Percentiles rank a stretch among this genome's conserved stretches.
Evolutionary conservation across 495 filamentous ascomycete species (phyloP).

Genomic region (Aspergillus incahuasiensis): DNA sequence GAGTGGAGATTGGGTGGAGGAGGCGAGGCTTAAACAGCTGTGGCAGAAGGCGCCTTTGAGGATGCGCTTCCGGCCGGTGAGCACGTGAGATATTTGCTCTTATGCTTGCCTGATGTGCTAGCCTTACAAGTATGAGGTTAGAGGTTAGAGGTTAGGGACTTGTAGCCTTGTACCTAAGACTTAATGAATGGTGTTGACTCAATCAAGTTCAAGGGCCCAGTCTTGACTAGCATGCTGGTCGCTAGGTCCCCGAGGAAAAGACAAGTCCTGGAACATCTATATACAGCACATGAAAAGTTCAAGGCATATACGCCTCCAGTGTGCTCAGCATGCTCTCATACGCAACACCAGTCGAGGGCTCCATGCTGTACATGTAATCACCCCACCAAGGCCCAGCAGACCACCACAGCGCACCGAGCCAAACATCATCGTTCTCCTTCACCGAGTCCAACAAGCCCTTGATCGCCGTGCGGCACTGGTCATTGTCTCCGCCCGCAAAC

Average conservation of each 20-base stretch:
- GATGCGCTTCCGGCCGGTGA: not conserved
- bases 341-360: conserved; percentile 52
- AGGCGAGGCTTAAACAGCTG: not conserved
- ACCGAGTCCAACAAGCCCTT: conserved; percentile 60
- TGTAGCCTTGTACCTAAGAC: too few species aligned
- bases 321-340: conserved; percentile 39
- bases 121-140: too few species aligned
- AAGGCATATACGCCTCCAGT: conserved; percentile 30
- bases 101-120: too few species aligned
- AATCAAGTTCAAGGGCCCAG: not conserved
- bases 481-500: conserved; percentile 65
- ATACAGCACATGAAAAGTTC: too few species aligned
- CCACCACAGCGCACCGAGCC: conserved; percentile 73
- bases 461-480: conserved; percentile 58
- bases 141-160: too few species aligned
- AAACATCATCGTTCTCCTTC: conserved; percentile 58
- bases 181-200: not conserved
- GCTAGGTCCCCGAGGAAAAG: too few species aligned
- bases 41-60: not conserved
- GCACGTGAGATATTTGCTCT: not conserved
- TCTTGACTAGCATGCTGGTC: too few species aligned
- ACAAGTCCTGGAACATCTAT: too few species aligned
- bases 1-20: not conserved
- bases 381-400: conserved; percentile 58
- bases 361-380: conserved; percentile 56